phyloP scores from a whole-genome alignment of 2,329 filamentous ascomycete species.

The Fusarium proliferatum region DNA sequence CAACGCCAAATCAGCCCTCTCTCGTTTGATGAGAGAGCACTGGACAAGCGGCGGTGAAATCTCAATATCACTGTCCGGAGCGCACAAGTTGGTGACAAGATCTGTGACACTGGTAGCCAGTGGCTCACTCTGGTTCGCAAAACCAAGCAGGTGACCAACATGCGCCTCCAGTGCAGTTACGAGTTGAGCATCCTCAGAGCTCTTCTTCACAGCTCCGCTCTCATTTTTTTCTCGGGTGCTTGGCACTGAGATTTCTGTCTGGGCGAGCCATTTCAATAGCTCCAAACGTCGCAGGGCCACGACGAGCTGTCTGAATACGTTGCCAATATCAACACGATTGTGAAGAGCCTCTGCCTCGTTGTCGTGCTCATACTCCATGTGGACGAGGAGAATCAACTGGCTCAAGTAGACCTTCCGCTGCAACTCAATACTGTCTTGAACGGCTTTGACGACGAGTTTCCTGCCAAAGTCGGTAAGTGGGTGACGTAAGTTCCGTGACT shows the following conservation, averaged over 20 bases:
- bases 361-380: conserved; percentile 87
- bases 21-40: conserved; percentile 69
- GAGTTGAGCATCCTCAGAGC: conserved; percentile 58
- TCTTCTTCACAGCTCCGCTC: conserved; percentile 53
- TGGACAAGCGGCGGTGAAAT: conserved; percentile 70
- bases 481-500: conserved; percentile 57
- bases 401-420: conserved; percentile 82
- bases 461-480: conserved; percentile 81
- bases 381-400: conserved; percentile 82
- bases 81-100: conserved; percentile 74
- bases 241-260: conserved; percentile 66
- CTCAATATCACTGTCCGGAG: conserved; percentile 73
- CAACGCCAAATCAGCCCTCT: conserved; percentile 68
- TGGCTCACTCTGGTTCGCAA: conserved; percentile 63
- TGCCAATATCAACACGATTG: conserved; percentile 71
- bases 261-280: conserved; percentile 76
- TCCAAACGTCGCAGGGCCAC: conserved; percentile 78
- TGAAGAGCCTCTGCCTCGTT: conserved; percentile 75
- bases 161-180: conserved; percentile 70
- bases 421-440: conserved; percentile 80
- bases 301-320: conserved; percentile 76
- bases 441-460: conserved; percentile 78
- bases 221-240: conserved; percentile 54
- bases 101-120: conserved; percentile 72
- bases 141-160: conserved; percentile 71